Evolutionary conservation across 2,329 filamentous ascomycete species (phyloP), one percentile per base, ranked within the genome.

Genomic region (Pseudocercospora fuligena): DNA sequence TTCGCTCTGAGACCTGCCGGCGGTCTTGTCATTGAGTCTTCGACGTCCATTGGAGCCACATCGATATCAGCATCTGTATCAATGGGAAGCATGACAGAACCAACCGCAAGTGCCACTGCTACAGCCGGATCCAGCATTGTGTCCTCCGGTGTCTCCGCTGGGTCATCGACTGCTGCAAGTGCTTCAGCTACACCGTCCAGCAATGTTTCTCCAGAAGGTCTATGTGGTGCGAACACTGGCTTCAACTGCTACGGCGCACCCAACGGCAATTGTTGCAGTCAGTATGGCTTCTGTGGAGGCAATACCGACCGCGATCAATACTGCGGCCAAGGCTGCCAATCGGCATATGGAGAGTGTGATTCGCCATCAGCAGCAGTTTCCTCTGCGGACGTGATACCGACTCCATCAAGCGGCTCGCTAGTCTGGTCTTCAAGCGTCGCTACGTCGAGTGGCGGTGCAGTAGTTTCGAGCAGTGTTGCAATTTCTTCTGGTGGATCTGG

Each of bases 1-100:
- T 71, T 79, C 23, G 68, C 66, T 11, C 68, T 73, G 16, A 69
- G 66, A 40, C 69, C 75, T 36, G 43, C 66, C 3, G 33, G 43
- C 8, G 61, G 56, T 21, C 31, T 69, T 57, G 71, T 70, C 63
- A 69, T 71, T 61, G 60, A 62, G 49, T 61, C 60, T 53, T 59
- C 64, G 14, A 68, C 16, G 11, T 51, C 23, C 40, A 59, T 59
- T 36, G 57, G 29, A 23, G 56, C 59, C 3, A 62, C 58, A 5
- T 51, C 63, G 8, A 31, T 63, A 25, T 61, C 67, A 23, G 63
- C 66, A 1, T 27, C 57, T 9, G 46, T 65, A 25, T 59, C 63
- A 6, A 61, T 66, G 57, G 63, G 57, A n/a, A 66, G 57, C 47
- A 69, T 66, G 64, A 63, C 62, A 9, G 59, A 40, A 16, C 6